Conservation (phyloP, 495 filamentous ascomycete genomes). For the Lophiotrema nucula region DNA sequence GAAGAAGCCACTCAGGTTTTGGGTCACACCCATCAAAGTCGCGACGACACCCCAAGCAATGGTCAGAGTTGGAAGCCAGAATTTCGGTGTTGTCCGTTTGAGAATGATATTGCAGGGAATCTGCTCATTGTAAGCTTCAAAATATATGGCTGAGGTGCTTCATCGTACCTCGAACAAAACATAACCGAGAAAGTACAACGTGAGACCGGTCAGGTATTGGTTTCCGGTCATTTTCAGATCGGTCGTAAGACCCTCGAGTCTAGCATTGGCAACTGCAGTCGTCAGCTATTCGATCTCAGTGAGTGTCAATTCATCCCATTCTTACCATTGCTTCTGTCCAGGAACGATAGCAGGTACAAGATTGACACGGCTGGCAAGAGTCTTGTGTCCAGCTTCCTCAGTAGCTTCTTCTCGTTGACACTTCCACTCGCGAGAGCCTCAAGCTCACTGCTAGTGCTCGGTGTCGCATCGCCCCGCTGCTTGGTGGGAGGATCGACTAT, state of each 20-base stretch:
- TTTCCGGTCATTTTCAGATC: conserved; percentile 69
- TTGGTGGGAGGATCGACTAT: not conserved
- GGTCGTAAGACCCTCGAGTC: conserved; percentile 60
- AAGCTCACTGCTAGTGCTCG: conserved; percentile 8
- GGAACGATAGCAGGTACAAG: conserved; percentile 69
- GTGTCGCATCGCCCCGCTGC: not conserved
- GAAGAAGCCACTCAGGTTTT: conserved; percentile 65
- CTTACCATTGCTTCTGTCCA: conserved; percentile 64
- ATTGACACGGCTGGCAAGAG: conserved; percentile 67
- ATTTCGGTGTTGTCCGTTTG: conserved; percentile 65
- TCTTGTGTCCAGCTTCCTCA: conserved; percentile 64
- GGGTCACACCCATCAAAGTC: conserved; percentile 66
- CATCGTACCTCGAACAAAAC: conserved; percentile 58
- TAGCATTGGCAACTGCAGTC: conserved; percentile 54
- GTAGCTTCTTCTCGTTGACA: conserved; percentile 53
- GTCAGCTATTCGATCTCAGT: no score
- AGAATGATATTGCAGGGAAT: conserved; percentile 51
- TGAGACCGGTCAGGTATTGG: conserved; percentile 69
- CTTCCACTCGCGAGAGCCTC: conserved; percentile 39
- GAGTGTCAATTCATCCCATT: no score
- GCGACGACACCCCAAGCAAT: conserved; percentile 64
- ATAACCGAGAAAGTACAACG: conserved; percentile 75
- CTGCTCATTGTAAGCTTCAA: not conserved
- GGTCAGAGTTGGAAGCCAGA: conserved; percentile 57
- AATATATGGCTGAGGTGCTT: conserved; percentile 12